phyloP scores from a whole-genome alignment of 257 asterid species.

The Solanum clarkiae region DNA sequence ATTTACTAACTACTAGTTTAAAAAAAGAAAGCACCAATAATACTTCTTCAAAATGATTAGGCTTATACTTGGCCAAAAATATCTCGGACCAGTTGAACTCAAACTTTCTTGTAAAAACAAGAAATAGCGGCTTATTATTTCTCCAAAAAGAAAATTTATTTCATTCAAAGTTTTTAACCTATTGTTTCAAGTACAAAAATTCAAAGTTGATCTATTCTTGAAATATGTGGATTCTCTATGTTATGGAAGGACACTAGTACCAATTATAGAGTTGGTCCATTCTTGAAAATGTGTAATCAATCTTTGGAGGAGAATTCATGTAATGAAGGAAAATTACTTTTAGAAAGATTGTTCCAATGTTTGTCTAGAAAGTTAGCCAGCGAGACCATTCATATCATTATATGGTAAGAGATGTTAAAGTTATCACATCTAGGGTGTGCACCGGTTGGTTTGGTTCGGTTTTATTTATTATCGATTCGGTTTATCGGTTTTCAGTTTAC shows the following conservation, averaged over 20 bases:
- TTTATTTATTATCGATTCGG: no score
- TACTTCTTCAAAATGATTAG: background rate
- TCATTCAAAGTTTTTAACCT: background rate
- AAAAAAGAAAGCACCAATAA: background rate
- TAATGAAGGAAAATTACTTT: background rate
- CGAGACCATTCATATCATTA: background rate
- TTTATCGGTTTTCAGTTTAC: no score
- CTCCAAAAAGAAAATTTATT: background rate
- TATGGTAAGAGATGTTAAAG: background rate
- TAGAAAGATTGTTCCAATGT: background rate
- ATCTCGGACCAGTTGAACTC: background rate
- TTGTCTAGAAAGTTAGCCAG: background rate
- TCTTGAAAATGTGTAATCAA: background rate
- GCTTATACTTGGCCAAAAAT: background rate
- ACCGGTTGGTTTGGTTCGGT: no score
- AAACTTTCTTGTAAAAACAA: background rate
- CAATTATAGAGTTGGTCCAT: background rate
- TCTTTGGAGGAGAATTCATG: background rate
- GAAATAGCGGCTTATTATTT: background rate
- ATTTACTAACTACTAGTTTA: background rate
- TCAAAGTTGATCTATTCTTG: background rate
- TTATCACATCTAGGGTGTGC: background rate
- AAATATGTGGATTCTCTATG: background rate
- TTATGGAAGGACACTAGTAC: background rate
- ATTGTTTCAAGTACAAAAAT: background rate